phyloP scores from a whole-genome alignment of 2,329 filamentous ascomycete species.

The Stemphylium vesicarium region DNA sequence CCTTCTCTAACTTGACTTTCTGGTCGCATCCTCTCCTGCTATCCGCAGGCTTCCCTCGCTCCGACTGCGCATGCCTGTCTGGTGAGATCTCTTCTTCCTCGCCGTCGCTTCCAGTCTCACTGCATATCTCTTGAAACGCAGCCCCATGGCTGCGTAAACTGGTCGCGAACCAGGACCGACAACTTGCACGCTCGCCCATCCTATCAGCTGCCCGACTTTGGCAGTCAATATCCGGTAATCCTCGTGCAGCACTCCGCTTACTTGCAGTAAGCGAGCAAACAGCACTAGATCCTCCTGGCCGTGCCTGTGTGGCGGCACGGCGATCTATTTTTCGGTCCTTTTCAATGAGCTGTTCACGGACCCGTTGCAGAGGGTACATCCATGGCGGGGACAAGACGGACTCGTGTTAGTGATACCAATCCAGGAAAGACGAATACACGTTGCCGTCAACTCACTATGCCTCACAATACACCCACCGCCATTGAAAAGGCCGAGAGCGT shows the following conservation, averaged over 20 bases:
- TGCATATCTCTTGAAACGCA: not conserved
- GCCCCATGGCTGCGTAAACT: not conserved
- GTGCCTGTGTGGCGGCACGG: not conserved
- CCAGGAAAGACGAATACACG: constrained; percentile 8
- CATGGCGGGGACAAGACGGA: constrained; percentile 1
- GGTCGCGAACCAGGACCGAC: not conserved
- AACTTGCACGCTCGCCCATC: not conserved
- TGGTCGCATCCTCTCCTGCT: constrained; percentile 7
- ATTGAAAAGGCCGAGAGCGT: constrained; percentile 7
- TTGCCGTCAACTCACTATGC: constrained; percentile 17
- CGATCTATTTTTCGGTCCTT: constrained; percentile 9
- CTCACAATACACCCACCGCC: constrained; percentile 13
- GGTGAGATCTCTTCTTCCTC: not conserved
- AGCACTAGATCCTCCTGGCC: not conserved
- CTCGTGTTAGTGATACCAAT: constrained; percentile 5
- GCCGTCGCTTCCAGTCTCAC: constrained; percentile 6
- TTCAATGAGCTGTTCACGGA: constrained; percentile 1
- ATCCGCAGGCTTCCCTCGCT: constrained; percentile 12
- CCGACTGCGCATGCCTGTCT: not conserved
- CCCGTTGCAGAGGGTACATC: not conserved
- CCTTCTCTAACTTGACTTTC: constrained; percentile 21
- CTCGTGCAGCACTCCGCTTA: constrained; percentile 6
- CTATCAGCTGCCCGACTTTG: not conserved
- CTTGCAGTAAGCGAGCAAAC: not conserved
- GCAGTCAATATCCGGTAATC: not conserved